Evolutionary conservation across 768 basidiomycete species (phyloP).

Genomic region (Calocybe cyanea): DNA sequence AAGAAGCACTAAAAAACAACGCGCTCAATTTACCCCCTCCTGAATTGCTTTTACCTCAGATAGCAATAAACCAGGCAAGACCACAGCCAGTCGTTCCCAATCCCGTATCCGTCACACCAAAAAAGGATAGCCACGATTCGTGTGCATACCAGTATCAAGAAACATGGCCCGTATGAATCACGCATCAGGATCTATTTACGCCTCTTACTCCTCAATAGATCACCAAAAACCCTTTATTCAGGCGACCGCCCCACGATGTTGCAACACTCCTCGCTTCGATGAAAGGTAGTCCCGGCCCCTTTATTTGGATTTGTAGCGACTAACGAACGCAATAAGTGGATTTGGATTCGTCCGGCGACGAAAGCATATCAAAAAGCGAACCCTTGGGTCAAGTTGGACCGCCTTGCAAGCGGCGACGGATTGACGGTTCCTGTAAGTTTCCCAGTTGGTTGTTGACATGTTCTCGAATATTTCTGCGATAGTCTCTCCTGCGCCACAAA

Average conservation of each 20-base stretch:
- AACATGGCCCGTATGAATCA: conserved; percentile 7
- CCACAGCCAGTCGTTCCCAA: neutral
- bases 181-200: neutral
- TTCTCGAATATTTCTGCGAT: conserved; percentile 2
- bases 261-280: conserved; percentile 12
- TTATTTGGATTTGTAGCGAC: neutral
- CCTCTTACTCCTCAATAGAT: conserved; percentile 2
- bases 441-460: neutral
- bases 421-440: conserved; percentile 9
- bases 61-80: neutral
- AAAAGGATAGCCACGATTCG: no score
- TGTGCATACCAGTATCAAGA: neutral
- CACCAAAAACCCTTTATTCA: conserved; percentile 2
- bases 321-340: no score
- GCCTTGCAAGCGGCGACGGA: conserved; percentile 12
- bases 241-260: conserved; percentile 11
- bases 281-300: conserved; percentile 6
- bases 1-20: conserved; percentile 3
- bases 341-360: no score
- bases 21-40: neutral
- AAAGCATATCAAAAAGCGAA: no score
- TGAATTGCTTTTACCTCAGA: neutral
- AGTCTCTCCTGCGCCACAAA: conserved; percentile 2
- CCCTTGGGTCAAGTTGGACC: neutral
- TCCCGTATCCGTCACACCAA: neutral